Conservation (phyloP, 2,329 filamentous ascomycete species). For the Pseudocercospora musae region DNA sequence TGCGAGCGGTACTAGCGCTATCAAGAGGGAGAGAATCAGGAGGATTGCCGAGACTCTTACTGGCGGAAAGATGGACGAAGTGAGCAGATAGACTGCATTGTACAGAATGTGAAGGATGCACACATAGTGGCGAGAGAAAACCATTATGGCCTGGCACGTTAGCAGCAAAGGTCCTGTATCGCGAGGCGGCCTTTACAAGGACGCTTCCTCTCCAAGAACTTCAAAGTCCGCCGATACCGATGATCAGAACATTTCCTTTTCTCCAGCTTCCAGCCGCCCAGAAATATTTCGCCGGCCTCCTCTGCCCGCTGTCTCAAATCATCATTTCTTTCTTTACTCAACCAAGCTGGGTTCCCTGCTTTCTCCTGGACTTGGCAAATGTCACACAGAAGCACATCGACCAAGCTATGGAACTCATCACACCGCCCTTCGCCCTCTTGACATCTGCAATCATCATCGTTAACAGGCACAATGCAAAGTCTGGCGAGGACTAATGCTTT, state of each 20-base stretch:
- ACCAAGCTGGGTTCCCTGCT: neutral
- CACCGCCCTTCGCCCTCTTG: neutral
- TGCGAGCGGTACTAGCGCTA: conserved; percentile 37
- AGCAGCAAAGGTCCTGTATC: too few species aligned
- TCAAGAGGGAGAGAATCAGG: conserved; percentile 58
- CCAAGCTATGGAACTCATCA: neutral
- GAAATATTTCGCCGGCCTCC: neutral
- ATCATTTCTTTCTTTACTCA: neutral
- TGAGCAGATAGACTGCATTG: neutral
- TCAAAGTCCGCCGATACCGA: neutral
- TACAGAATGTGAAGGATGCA: too few species aligned
- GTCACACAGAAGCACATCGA: neutral
- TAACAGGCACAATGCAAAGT: too few species aligned
- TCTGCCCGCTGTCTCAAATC: neutral
- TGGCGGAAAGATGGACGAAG: conserved; percentile 57
- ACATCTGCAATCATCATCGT: neutral
- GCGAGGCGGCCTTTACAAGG: too few species aligned
- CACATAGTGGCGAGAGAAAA: too few species aligned
- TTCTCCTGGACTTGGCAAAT: neutral
- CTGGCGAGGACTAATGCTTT: too few species aligned
- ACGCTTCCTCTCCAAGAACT: neutral
- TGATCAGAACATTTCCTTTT: neutral
- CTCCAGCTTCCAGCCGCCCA: neutral
- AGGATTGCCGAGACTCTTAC: conserved; percentile 65
- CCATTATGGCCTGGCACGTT: too few species aligned